Conservation (phyloP, 306 rosid species). For the Acacia confusa region DNA sequence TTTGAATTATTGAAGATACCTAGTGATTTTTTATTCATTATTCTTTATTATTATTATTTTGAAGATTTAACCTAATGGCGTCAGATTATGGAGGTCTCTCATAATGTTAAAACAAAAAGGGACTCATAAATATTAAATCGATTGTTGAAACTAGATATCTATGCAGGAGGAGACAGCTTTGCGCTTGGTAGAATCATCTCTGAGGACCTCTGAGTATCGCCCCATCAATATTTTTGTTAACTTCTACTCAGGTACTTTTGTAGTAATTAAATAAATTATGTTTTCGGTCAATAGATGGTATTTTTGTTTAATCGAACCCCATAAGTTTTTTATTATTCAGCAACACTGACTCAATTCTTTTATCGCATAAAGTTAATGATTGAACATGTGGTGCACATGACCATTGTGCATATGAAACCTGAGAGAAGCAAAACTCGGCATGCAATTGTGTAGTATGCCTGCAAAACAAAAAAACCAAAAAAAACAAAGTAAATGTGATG, state of each 20-base stretch:
- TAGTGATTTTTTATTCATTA: background rate
- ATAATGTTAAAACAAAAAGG: background rate
- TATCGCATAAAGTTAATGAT: background rate
- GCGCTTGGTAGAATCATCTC: conserved; percentile 71
- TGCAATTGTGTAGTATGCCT: background rate
- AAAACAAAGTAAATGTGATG: background rate
- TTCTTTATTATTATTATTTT: background rate
- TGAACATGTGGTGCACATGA: background rate
- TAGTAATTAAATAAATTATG: background rate
- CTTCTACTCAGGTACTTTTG: conserved; percentile 73
- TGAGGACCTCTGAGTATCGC: conserved; percentile 73
- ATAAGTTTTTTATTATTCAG: background rate
- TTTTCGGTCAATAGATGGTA: background rate
- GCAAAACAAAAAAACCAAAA: too few species aligned
- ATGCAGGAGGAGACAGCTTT: conserved; percentile 86
- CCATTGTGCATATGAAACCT: background rate
- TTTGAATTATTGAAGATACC: background rate
- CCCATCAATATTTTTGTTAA: conserved; percentile 78
- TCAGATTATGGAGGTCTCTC: background rate
- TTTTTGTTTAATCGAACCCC: conserved; percentile 19
- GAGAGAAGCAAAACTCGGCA: background rate
- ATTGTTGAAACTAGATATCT: conserved; percentile 8
- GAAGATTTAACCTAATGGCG: conserved; percentile 11
- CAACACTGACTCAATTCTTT: background rate
- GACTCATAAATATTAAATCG: background rate